phyloP scores from a whole-genome alignment of 192 early-diverging fungal species.

The Coemansia sp. region DNA sequence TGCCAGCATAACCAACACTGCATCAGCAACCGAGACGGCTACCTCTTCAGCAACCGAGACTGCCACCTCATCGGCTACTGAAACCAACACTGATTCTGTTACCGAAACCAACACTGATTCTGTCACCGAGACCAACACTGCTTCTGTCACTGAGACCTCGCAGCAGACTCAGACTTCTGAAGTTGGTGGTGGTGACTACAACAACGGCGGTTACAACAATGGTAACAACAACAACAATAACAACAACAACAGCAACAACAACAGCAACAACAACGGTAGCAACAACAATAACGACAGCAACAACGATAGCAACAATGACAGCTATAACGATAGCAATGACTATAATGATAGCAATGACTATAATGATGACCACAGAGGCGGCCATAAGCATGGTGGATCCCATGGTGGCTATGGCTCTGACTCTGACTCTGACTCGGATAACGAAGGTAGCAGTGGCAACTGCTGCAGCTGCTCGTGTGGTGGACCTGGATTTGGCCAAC shows the following conservation, averaged over 20 bases:
- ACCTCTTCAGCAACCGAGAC: not conserved
- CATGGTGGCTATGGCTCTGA: not conserved
- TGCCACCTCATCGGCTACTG: no score
- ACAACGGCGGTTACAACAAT: not conserved
- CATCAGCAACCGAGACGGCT: not conserved
- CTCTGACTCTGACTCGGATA: not conserved
- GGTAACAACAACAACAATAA: not conserved
- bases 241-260: not conserved
- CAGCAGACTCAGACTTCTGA: not conserved
- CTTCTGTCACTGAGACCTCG: constrained; percentile 1
- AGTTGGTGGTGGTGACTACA: not conserved
- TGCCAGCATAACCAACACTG: not conserved
- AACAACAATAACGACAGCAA: not conserved
- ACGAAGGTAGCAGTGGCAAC: not conserved
- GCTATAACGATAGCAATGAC: not conserved
- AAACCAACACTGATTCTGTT: no score
- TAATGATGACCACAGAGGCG: not conserved
- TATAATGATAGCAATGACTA: not conserved
- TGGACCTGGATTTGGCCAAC: constrained; percentile 6
- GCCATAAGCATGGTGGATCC: not conserved
- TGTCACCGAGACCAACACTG: not conserved
- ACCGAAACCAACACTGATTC: not conserved
- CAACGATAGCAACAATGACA: not conserved
- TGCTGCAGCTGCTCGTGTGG: constrained; percentile 10
- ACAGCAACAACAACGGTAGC: not conserved